Evolutionary conservation across 179 eudicot species (phyloP), one percentile per base, ranked within the genome.

Genomic region (Drosera spatulata): DNA sequence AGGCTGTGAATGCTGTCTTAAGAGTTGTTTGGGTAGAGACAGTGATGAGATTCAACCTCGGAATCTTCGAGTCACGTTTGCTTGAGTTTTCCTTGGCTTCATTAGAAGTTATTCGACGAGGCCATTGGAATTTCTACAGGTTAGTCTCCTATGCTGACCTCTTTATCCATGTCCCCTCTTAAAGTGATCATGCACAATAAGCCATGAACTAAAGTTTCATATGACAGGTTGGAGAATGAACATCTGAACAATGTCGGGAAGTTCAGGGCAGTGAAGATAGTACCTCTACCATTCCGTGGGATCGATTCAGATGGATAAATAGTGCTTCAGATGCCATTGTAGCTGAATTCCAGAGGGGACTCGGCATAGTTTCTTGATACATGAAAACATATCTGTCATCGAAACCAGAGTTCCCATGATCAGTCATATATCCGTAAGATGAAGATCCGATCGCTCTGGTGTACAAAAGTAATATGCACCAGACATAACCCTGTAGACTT

Each of bases 101-200:
- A 3, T 59, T 93, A 13, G 99, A 93, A 82, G 95, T 93, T 43
- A 75, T 93, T 39, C 93, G 97, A 11, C 97, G 97, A n/a, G 93
- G 99, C 6, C 99, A 93, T 68, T 93, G 99, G 99, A 93, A 93
- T 66, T 89, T 80, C 69, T 93, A 93, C 63, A 84, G 99, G 99
- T 93, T 73, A 4, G 4, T 45, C 10, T 45, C 10, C 10, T 46
- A 46, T 46, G 9, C 11, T 46, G 49, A 46, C 49, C 49, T 1
- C 13, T 50, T 10, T 7, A 50, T 3, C 13, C 13, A 12, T 10
- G 13, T 1, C 4, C 4, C 4, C 13, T 50, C 49, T 10, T 46
- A 46, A 10, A 1, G 49, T 46, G 11, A 7, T 2, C 7, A 6
- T 46, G 49, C 9, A 46, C 49, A 46, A 46, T 6, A 6, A 46